phyloP scores from a whole-genome alignment of 2,329 filamentous ascomycete species.

The Elsinoe ampelina region DNA sequence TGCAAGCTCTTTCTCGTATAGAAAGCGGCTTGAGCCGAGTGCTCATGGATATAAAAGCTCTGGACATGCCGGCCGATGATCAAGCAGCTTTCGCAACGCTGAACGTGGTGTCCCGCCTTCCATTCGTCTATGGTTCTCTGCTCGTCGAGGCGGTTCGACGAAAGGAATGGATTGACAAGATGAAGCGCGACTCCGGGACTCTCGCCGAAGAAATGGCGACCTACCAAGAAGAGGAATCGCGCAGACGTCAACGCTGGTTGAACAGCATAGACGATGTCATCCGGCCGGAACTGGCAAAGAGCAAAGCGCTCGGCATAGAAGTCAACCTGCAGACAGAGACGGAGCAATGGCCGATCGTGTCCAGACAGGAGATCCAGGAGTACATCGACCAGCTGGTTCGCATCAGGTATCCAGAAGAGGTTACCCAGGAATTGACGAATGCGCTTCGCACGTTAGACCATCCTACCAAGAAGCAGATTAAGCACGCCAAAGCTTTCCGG shows the following conservation, averaged over 20 bases:
- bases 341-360: conserved; percentile 68
- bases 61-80: conserved; percentile 67
- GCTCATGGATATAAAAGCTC: conserved; percentile 59
- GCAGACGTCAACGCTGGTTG: conserved; percentile 81
- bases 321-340: conserved; percentile 76
- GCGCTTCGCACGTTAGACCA: conserved; percentile 69
- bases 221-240: conserved; percentile 86
- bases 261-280: conserved; percentile 72
- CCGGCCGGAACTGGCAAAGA: conserved; percentile 56
- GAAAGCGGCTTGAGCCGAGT: conserved; percentile 65
- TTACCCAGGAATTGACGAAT: conserved; percentile 64
- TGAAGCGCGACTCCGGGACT: conserved; percentile 75
- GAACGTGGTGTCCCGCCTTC: conserved; percentile 69
- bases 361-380: conserved; percentile 64
- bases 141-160: conserved; percentile 77
- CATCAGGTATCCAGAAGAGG: conserved; percentile 54
- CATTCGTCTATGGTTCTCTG: conserved; percentile 82
- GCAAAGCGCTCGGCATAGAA: conserved; percentile 66
- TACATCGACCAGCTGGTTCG: conserved; percentile 59
- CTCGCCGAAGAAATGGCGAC: conserved; percentile 87
- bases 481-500: conserved; percentile 86
- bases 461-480: conserved; percentile 77
- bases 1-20: conserved; percentile 73
- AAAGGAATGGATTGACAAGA: conserved; percentile 84
- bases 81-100: conserved; percentile 73